These are phyloP conservation scores for Patellaria atrata DNA, from an alignment of 495 filamentous ascomycete species.

Conservation along the genomic window DNA sequence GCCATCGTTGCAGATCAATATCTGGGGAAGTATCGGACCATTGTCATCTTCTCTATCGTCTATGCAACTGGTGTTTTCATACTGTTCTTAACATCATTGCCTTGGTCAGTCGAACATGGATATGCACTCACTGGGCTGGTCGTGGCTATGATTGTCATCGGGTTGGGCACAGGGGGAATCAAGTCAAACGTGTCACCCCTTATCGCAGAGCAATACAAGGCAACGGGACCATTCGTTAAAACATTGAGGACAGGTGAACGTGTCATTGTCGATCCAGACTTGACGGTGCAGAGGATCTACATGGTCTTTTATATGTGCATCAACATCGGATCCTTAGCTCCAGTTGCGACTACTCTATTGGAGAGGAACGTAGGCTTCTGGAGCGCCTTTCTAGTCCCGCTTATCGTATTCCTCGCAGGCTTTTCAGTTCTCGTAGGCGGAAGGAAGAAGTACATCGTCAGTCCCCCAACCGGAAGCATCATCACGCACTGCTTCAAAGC, in stretches of 20 bases:
- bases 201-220: slow-evolving; percentile 60
- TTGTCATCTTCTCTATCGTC: slow-evolving; percentile 38
- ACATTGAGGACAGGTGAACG: slow-evolving; percentile 46
- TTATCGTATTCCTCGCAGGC: slow-evolving; percentile 43
- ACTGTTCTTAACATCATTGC: slow-evolving; percentile 25
- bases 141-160: slow-evolving; percentile 37
- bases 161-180: slow-evolving; percentile 56
- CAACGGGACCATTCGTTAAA: slow-evolving; percentile 37
- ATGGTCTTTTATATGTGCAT: slow-evolving; percentile 54
- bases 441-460: slow-evolving; percentile 42
- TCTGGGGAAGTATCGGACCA: slow-evolving; percentile 52
- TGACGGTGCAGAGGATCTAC: slow-evolving; percentile 61
- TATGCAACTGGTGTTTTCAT: slow-evolving; percentile 29
- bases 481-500: slow-evolving; percentile 48
- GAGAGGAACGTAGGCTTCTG: slow-evolving; percentile 59
- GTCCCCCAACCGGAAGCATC: slow-evolving; percentile 47
- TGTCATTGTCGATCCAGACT: slow-evolving; percentile 59
- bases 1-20: slow-evolving; percentile 48
- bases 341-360: slow-evolving; percentile 49
- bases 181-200: slow-evolving; percentile 55
- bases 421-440: slow-evolving; percentile 25
- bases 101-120: slow-evolving; percentile 21
- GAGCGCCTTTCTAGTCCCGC: slow-evolving; percentile 57
- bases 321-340: slow-evolving; percentile 58
- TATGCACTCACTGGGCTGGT: slow-evolving; percentile 22